Percentiles rank a stretch among this genome's conserved stretches.
phyloP scores from a whole-genome alignment of 768 basidiomycete species.

The Russula emetica region DNA sequence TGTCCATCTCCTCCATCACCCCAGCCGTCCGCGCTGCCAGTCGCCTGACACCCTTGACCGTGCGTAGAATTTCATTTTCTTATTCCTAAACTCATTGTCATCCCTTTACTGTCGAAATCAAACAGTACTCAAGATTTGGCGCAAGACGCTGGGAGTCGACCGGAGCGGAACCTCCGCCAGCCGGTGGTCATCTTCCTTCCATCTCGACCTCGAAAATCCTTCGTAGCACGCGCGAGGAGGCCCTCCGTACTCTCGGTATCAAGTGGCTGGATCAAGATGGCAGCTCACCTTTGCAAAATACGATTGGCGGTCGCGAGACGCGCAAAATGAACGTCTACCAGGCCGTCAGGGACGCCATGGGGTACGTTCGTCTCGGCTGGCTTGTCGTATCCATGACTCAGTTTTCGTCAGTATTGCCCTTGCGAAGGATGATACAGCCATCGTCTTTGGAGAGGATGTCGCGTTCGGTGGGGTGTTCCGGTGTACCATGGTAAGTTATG shows the following conservation, averaged over 20 bases:
- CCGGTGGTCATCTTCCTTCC: slow-evolving; percentile 74
- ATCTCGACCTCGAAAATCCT: slow-evolving; percentile 66
- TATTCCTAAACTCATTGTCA: background rate
- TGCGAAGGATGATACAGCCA: slow-evolving; percentile 77
- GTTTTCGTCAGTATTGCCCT: slow-evolving; percentile 60
- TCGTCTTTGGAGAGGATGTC: slow-evolving; percentile 90
- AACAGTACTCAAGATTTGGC: slow-evolving; percentile 13
- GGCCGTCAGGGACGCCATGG: slow-evolving; percentile 86
- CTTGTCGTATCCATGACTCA: slow-evolving; percentile 6
- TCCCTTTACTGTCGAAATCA: background rate
- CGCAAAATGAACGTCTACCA: slow-evolving; percentile 96
- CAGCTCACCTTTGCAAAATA: slow-evolving; percentile 40
- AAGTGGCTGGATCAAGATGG: slow-evolving; percentile 63
- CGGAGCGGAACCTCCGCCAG: slow-evolving; percentile 58
- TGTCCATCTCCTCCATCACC: slow-evolving; percentile 31
- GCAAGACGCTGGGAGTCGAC: slow-evolving; percentile 33
- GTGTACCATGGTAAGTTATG: slow-evolving; percentile 71
- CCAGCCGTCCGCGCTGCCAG: slow-evolving; percentile 26
- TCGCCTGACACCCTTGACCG: slow-evolving; percentile 18
- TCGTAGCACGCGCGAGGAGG: slow-evolving; percentile 58
- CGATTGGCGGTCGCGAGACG: slow-evolving; percentile 75
- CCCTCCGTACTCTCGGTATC: slow-evolving; percentile 69
- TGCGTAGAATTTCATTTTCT: slow-evolving; percentile 6
- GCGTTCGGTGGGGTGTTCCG: slow-evolving; percentile 94
- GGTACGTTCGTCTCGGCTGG: slow-evolving; percentile 41